Evolutionary conservation across 208 protist species (phyloP).

Genomic region (Naegleria lovaniensis): DNA sequence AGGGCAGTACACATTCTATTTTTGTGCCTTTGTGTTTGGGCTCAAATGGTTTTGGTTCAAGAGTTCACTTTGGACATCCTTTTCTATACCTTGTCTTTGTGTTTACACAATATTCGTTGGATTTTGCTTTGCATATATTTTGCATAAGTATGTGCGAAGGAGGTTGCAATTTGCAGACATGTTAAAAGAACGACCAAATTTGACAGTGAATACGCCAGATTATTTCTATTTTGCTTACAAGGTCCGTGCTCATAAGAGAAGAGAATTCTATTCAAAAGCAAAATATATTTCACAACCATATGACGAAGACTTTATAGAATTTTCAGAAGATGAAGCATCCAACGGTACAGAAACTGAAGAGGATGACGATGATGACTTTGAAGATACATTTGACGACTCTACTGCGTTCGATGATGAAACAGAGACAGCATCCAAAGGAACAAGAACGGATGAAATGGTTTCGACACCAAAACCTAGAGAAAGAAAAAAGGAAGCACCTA

Average conservation of each 20-base stretch:
- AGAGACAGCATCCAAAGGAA: neutral
- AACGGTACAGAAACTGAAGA: neutral
- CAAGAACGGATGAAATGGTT: neutral
- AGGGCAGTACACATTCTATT: neutral
- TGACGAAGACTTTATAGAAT: neutral
- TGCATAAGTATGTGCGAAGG: neutral
- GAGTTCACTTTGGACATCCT: neutral
- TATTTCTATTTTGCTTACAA: neutral
- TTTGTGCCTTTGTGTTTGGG: neutral
- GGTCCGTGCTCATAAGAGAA: neutral
- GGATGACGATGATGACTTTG: neutral
- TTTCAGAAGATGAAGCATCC: neutral
- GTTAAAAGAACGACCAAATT: neutral
- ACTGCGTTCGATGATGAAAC: neutral
- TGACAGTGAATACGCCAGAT: neutral
- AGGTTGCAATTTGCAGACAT: neutral
- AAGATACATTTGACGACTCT: neutral
- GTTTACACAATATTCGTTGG: neutral
- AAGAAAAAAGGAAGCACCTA: neutral
- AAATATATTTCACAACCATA: neutral
- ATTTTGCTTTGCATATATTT: neutral
- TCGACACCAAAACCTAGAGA: neutral
- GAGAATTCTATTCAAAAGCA: neutral
- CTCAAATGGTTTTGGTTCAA: constrained; percentile 4
- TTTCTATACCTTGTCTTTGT: neutral